Evolutionary conservation across 202 grass and related monocot genomes (phyloP), one percentile per base, ranked within the genome.

Genomic region (Zoysia matrella): DNA sequence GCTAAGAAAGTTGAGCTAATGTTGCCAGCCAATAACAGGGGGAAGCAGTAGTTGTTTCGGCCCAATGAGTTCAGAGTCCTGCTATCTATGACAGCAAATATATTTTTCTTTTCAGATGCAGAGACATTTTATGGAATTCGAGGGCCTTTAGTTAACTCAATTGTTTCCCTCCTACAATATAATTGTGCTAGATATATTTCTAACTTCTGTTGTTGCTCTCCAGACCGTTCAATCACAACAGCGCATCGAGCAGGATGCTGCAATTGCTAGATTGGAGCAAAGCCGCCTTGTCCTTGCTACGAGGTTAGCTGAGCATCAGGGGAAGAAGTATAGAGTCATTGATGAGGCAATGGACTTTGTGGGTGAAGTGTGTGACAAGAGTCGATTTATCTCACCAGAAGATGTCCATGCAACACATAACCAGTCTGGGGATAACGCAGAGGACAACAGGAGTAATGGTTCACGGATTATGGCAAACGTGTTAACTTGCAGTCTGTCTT

Each of bases 201-300:
- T 86, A 48, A 71, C 67, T 13, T 67, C 15, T 60, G 36, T 71
- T 42, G 41, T 61, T 80, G 9, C 49, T 74, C 11, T 72, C 11
- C 88, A 97, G 95, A 91, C 82, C 47, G 79, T 97, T 58, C 90
- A 94, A 75, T 97, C 82, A 51, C 92, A 94, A 79, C 95, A 94
- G 65, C 90, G 43, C 52, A 84, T 86, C 18, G 90, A 94, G 73
- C 61, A 80, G 81, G 92, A 89, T 86, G 83, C 92, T 80, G 88
- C 90, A 39, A 88, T 92, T 63, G 81, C 92, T 86, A 84, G 88
- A 58, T 68, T 97, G 75, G 92, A 93, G 86, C 92, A 97, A 78
- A 97, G 86, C 69, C 88, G 82, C 60, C 40, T 81, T 13, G 73
- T 88, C 79, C 92, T 97, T 75, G 88, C 92, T 3, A 91, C 77